Percentiles rank a stretch among this genome's conserved stretches.
Evolutionary conservation across 345 rosid genomes (phyloP).

Genomic region (Acer negundo): DNA sequence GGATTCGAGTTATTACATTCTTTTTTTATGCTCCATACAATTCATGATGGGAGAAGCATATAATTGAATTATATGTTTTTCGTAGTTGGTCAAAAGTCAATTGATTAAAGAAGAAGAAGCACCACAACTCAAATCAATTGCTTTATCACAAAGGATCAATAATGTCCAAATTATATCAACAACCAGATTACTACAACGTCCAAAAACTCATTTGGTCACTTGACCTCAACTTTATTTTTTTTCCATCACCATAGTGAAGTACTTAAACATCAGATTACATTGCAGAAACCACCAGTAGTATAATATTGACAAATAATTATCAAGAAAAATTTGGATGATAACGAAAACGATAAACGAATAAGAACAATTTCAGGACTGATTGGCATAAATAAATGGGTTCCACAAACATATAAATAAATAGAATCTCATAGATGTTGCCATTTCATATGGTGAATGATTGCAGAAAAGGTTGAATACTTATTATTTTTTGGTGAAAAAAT

Average conservation of each 20-base stretch:
- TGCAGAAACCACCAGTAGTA: too few relatives aligned
- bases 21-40: not conserved
- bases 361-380: constrained; percentile 24
- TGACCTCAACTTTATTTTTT: too few relatives aligned
- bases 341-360: constrained; percentile 22
- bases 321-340: not conserved
- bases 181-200: not conserved
- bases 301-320: too few relatives aligned
- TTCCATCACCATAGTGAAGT: too few relatives aligned
- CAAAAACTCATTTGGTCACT: too few relatives aligned
- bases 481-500: not conserved
- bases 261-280: too few relatives aligned
- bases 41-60: not conserved
- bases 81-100: constrained; percentile 19
- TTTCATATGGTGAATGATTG: constrained; percentile 38
- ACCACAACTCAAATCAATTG: constrained; percentile 23
- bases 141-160: constrained; percentile 19
- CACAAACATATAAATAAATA: constrained; percentile 23
- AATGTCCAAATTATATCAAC: constrained; percentile 7
- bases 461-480: constrained; percentile 14
- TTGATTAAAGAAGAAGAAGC: constrained; percentile 5
- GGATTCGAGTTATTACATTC: not conserved
- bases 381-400: constrained; percentile 24
- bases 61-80: not conserved
- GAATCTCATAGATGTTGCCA: constrained; percentile 43